Evolutionary conservation across 202 grass and related monocot species (phyloP).

Genomic region (Brachypodium distachyon): DNA sequence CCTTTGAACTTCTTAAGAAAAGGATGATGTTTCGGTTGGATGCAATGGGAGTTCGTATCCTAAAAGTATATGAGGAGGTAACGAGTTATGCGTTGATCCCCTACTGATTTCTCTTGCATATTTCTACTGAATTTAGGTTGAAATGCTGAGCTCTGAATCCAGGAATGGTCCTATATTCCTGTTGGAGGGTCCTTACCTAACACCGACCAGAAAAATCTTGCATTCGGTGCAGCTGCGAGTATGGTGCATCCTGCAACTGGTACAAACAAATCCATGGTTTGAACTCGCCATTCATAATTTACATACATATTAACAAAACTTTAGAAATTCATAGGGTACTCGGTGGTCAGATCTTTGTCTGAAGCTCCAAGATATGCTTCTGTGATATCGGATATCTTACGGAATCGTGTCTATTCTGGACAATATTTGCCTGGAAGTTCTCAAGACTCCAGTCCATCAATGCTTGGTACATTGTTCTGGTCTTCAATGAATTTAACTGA

Average conservation of each 20-base stretch:
- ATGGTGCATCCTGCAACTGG: constrained; percentile 99
- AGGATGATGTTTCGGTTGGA: constrained; percentile 82
- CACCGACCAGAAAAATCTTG: constrained; percentile 95
- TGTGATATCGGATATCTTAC: constrained; percentile 76
- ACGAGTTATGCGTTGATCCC: neutral
- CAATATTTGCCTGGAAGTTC: constrained; percentile 49
- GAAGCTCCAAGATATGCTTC: constrained; percentile 95
- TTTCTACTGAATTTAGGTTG: constrained; percentile 8
- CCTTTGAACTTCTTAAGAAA: constrained; percentile 95
- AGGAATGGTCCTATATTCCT: constrained; percentile 99
- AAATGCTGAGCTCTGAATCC: constrained; percentile 19
- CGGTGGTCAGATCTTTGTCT: constrained; percentile 93
- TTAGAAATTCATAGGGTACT: constrained; percentile 64
- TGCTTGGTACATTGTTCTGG: constrained; percentile 51
- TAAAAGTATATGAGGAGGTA: constrained; percentile 88
- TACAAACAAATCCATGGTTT: constrained; percentile 12
- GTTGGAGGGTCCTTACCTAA: constrained; percentile 96
- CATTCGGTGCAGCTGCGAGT: constrained; percentile 99
- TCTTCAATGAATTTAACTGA: neutral
- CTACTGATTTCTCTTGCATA: constrained; percentile 8
- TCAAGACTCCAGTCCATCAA: constrained; percentile 59
- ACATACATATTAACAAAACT: neutral
- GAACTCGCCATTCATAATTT: neutral
- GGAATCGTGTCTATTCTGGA: constrained; percentile 32
- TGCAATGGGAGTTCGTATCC: constrained; percentile 72